These are phyloP conservation scores for Torulaspora quercuum DNA, from an alignment of 805 yeast species.

Conservation along the genomic window DNA sequence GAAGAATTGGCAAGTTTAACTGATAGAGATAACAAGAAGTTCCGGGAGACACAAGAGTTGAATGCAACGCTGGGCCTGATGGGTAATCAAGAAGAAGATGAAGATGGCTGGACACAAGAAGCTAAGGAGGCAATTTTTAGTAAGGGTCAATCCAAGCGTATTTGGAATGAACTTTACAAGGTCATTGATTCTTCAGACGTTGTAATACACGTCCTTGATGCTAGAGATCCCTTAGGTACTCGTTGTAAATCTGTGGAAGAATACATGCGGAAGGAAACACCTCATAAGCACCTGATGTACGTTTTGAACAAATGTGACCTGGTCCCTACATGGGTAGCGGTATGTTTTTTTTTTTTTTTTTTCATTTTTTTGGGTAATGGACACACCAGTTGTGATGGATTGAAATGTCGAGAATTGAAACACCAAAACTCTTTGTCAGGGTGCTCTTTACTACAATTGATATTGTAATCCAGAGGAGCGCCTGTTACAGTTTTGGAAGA, in stretches of 20 bases:
- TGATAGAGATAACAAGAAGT: slow-evolving; percentile 52
- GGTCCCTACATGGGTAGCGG: slow-evolving; percentile 99
- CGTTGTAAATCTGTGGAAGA: slow-evolving; percentile 92
- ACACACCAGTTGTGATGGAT: slow-evolving; percentile 1
- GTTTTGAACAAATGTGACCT: slow-evolving; percentile 96
- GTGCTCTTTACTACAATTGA: slow-evolving; percentile 39
- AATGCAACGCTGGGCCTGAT: slow-evolving; percentile 73
- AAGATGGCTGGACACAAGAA: slow-evolving; percentile 82
- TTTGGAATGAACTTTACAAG: slow-evolving; percentile 96
- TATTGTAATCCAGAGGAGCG: slow-evolving; percentile 47
- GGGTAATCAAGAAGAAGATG: slow-evolving; percentile 57
- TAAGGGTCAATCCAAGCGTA: slow-evolving; percentile 97
- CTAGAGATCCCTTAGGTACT: slow-evolving; percentile 96
- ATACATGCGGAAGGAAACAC: slow-evolving; percentile 87
- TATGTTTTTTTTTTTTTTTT: slow-evolving; percentile 52
- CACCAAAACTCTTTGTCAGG: slow-evolving; percentile 91
- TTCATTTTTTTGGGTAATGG: slow-evolving; percentile 12
- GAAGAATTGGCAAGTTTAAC: slow-evolving; percentile 70
- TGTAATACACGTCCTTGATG: slow-evolving; percentile 93
- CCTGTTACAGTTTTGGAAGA: slow-evolving; percentile 99
- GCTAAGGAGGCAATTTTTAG: slow-evolving; percentile 94
- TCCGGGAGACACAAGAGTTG: slow-evolving; percentile 72
- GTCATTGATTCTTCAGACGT: slow-evolving; percentile 98
- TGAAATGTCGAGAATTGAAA: slow-evolving; percentile 7
- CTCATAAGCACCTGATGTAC: slow-evolving; percentile 93